Percentiles rank a stretch among this genome's conserved stretches.
Conservation (phyloP, 805 yeast genomes). For the Candida michaelii region DNA sequence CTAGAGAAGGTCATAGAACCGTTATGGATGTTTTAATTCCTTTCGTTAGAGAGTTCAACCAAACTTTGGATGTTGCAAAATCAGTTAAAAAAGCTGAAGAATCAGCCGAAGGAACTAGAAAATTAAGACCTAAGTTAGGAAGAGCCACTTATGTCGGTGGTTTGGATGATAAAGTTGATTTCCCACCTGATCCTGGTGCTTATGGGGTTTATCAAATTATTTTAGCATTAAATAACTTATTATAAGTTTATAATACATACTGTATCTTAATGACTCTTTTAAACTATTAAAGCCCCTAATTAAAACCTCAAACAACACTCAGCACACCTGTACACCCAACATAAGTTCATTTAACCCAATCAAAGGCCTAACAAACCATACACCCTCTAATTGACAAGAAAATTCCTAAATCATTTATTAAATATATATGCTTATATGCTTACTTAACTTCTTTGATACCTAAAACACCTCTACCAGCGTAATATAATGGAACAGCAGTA, state of each 20-base stretch:
- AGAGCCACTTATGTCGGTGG: slow-evolving; percentile 40
- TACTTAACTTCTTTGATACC: slow-evolving; percentile 55
- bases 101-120: slow-evolving; percentile 37
- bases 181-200: slow-evolving; percentile 44
- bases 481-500: slow-evolving; percentile 64
- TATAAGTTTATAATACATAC: too few relatives aligned
- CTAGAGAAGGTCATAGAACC: slow-evolving; percentile 39
- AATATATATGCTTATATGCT: slow-evolving; percentile 3
- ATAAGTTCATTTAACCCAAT: too few relatives aligned
- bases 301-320: too few relatives aligned
- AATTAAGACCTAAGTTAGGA: slow-evolving; percentile 33
- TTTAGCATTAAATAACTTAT: slow-evolving; percentile 19
- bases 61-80: slow-evolving; percentile 19
- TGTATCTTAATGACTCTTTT: too few relatives aligned
- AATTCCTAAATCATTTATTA: slow-evolving; percentile 6
- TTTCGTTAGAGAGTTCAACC: slow-evolving; percentile 23
- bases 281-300: too few relatives aligned
- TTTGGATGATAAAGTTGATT: slow-evolving; percentile 21
- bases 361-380: too few relatives aligned
- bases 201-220: slow-evolving; percentile 37
- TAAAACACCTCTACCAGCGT: slow-evolving; percentile 66
- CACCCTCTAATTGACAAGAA: neutral
- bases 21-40: slow-evolving; percentile 43
- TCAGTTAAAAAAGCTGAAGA: slow-evolving; percentile 27
- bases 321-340: too few relatives aligned